These are phyloP conservation scores for Exutisphaerella laricina DNA, from an alignment of 2,329 filamentous ascomycete species.

Conservation along the genomic window DNA sequence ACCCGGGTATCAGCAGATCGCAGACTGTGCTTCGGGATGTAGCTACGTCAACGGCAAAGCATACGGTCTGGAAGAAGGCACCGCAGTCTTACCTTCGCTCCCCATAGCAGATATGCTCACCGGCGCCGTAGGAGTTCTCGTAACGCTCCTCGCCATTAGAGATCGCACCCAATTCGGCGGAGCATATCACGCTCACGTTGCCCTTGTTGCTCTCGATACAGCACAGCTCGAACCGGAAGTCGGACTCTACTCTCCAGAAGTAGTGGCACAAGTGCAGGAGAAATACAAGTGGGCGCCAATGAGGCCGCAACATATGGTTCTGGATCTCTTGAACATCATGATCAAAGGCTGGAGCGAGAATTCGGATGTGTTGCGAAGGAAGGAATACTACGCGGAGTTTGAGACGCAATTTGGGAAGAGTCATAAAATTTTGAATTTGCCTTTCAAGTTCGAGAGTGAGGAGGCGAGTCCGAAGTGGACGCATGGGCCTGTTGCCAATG, in stretches of 20 bases:
- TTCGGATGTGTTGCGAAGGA: conserved; percentile 18
- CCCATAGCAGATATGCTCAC: conserved; percentile 17
- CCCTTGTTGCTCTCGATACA: conserved; percentile 31
- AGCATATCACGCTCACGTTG: conserved; percentile 32
- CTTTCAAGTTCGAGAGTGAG: conserved; percentile 20
- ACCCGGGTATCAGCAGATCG: conserved; percentile 51
- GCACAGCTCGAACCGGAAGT: conserved; percentile 32
- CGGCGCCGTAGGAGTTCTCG: conserved; percentile 19
- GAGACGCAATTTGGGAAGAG: conserved; percentile 24
- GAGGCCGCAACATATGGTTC: conserved; percentile 30
- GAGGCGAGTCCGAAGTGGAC: conserved; percentile 13
- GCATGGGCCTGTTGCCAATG: conserved; percentile 18
- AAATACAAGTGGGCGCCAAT: conserved; percentile 28
- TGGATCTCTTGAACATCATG: conserved; percentile 28
- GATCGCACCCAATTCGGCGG: conserved; percentile 32
- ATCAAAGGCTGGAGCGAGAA: conserved; percentile 29
- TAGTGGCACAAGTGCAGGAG: conserved; percentile 26
- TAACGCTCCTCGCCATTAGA: conserved; percentile 27
- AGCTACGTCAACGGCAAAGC: conserved; percentile 15
- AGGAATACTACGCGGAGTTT: conserved; percentile 21
- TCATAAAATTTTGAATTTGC: conserved; percentile 27
- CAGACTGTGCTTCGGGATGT: conserved; percentile 36
- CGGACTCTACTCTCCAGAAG: conserved; percentile 30
- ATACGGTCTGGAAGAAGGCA: conserved; percentile 18
- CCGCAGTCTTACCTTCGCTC: conserved; percentile 19